Evolutionary conservation across 208 protist genomes (phyloP).

Genomic region (Crithidia thermophila): DNA sequence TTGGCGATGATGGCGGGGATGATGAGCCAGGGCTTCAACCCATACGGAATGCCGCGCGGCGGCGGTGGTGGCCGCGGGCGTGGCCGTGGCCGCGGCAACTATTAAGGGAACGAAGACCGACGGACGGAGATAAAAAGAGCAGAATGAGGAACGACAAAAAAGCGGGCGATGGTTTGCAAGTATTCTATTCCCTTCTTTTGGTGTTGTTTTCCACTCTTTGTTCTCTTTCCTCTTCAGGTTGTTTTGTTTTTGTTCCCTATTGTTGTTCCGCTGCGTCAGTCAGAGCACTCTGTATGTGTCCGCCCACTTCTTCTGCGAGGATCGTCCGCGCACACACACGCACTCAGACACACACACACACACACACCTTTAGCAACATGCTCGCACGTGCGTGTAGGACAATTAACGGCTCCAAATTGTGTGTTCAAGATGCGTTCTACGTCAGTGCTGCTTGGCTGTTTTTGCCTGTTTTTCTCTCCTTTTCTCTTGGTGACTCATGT

Average conservation of each 20-base stretch:
- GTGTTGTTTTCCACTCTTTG: neutral
- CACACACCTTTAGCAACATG: no score
- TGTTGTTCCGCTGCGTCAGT: neutral
- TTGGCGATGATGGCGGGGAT: constrained; percentile 86
- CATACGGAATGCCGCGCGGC: constrained; percentile 46
- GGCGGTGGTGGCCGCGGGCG: constrained; percentile 41
- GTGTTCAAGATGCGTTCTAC: no score
- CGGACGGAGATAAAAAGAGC: neutral
- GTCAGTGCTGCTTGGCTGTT: neutral
- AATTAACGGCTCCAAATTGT: no score
- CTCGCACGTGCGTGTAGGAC: no score
- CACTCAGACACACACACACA: no score
- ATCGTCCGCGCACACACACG: no score
- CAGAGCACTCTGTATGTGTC: no score
- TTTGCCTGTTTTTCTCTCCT: neutral
- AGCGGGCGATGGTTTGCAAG: no score
- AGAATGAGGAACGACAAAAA: neutral
- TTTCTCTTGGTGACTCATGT: constrained; percentile 4
- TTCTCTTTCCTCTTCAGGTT: neutral
- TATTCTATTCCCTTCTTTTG: no score
- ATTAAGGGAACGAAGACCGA: constrained; percentile 13
- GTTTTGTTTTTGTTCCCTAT: neutral
- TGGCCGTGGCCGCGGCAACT: constrained; percentile 37
- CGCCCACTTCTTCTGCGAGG: no score
- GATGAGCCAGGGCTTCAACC: constrained; percentile 81